Evolutionary conservation across 2,329 filamentous ascomycete species (phyloP), one percentile per base, ranked within the genome.

Genomic region (Xenoacremonium recifei): DNA sequence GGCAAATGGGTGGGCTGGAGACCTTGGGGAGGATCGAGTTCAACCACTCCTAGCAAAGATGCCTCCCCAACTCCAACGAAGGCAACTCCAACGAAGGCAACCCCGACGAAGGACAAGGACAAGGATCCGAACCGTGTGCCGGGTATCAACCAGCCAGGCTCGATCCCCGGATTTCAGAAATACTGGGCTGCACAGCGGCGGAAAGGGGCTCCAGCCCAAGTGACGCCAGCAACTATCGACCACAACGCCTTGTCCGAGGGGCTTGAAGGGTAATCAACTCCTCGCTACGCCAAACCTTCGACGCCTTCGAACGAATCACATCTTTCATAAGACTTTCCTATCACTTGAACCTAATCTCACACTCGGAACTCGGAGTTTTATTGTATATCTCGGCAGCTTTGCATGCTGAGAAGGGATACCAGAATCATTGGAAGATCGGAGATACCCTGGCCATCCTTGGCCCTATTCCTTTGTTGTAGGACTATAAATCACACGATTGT

Each of bases 81-180:
- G n/a, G 25, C 40, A 18, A 47, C 31, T 31, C 44, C 35, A 16
- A 25, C 17, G 44, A 38, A 27, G 20, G 19, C 23, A 9, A 33
- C 21, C 18, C 5, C 39, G 3, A 49, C 62, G 37, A 50, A 54
- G 30, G 51, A 67, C 44, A 65, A 54, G 43, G 63, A 67, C 21
- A 61, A 61, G 41, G 64, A 68, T 10, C 39, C 67, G 23, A 70
- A 69, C 32, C 73, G 87, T 32, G 66, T 77, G 4, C 79, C 86
- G 2, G 88, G 88, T 0, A 89, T 93, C 59, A 93, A 93, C 56
- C 88, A 92, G 59, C 75, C 79, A 2, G 88, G 88, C 0, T 75
- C 80, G 0, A 84, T 93, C 32, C 80, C 85, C 1, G 87, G 88
- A 0, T 85, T 92, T 50, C 73, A 80, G 19, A 72, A 78, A 41